phyloP scores from a whole-genome alignment of 768 basidiomycete genomes.

The Hemileccinum rubropunctum region DNA sequence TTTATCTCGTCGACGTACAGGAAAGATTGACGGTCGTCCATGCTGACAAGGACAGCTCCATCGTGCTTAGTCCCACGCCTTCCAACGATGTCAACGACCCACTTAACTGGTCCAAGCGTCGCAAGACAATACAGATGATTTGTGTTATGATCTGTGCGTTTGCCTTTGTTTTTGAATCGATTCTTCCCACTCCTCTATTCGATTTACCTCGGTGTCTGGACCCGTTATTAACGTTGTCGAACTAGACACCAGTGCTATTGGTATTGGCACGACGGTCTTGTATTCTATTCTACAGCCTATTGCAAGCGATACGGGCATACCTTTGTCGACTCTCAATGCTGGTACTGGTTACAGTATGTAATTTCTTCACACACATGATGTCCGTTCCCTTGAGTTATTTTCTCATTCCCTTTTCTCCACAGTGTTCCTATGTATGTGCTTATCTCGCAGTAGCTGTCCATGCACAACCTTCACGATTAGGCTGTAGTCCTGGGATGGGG shows the following conservation, averaged over 20 bases:
- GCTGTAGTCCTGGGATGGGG: slow-evolving; percentile 17
- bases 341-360: slow-evolving; percentile 19
- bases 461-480: not conserved
- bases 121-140: slow-evolving; percentile 11
- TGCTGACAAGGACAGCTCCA: slow-evolving; percentile 11
- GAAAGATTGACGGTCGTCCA: slow-evolving; percentile 12
- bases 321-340: slow-evolving; percentile 18
- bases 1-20: slow-evolving; percentile 25
- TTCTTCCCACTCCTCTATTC: too few species aligned
- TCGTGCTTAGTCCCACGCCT: slow-evolving; percentile 24
- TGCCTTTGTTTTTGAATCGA: not conserved
- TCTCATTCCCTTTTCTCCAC: not conserved
- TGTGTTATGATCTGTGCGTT: slow-evolving; percentile 20
- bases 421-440: slow-evolving; percentile 18
- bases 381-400: too few species aligned
- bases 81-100: slow-evolving; percentile 24
- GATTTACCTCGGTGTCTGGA: too few species aligned
- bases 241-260: slow-evolving; percentile 16
- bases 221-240: too few species aligned
- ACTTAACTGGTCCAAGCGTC: slow-evolving; percentile 19
- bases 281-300: slow-evolving; percentile 22
- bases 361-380: not conserved
- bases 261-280: slow-evolving; percentile 15
- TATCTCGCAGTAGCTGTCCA: not conserved
- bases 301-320: slow-evolving; percentile 16